Conservation (phyloP, 2,329 filamentous ascomycete genomes). For the Colletotrichum zoysiae region DNA sequence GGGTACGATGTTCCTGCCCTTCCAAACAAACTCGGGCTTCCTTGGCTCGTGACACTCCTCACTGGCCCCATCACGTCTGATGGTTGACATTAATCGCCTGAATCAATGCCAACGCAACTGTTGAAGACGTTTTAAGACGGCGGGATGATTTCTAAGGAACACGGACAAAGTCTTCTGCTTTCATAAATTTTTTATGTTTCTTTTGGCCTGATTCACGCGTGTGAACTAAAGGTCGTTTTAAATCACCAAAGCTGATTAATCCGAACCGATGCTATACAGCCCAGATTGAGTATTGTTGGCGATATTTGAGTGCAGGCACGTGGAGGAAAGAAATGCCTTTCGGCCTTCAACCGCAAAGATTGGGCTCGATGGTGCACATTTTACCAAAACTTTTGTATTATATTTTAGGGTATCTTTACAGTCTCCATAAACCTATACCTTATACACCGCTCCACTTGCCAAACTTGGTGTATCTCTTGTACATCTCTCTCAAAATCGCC, state of each 20-base stretch:
- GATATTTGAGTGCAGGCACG: not conserved
- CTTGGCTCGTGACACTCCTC: too few species aligned
- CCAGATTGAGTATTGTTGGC: not conserved
- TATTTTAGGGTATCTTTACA: constrained; percentile 40
- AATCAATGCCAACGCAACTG: too few species aligned
- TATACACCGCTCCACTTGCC: constrained; percentile 74
- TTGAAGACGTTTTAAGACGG: not conserved
- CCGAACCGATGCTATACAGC: too few species aligned
- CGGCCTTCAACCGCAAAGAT: not conserved
- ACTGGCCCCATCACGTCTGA: too few species aligned
- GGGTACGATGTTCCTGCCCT: not conserved
- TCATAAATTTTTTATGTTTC: not conserved
- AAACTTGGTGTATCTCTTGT: constrained; percentile 70
- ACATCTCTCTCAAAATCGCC: constrained; percentile 70
- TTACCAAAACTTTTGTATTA: constrained; percentile 19
- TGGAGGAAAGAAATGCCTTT: not conserved
- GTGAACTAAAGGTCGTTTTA: too few species aligned
- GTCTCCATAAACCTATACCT: not conserved
- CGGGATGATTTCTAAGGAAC: not conserved
- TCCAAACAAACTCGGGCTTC: not conserved
- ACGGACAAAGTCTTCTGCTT: not conserved
- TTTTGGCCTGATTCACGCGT: too few species aligned
- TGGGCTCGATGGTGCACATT: not conserved
- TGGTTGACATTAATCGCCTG: too few species aligned
- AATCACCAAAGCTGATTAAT: too few species aligned